These are phyloP conservation scores for Ogataea methanolica DNA, from an alignment of 805 yeast genomes.

Conservation along the genomic window DNA sequence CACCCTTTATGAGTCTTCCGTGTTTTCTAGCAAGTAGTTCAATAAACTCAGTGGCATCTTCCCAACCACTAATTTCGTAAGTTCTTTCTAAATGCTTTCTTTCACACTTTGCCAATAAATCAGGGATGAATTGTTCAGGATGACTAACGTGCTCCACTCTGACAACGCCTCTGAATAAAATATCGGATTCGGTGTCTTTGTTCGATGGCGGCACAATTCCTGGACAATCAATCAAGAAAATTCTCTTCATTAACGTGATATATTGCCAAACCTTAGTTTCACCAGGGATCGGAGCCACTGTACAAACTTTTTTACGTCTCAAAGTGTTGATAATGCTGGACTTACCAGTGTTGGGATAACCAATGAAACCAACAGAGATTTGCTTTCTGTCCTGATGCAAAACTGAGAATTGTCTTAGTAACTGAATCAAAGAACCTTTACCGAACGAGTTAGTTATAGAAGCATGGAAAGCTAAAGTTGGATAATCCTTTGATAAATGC, in stretches of 20 bases:
- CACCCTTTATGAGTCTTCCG: constrained; percentile 92
- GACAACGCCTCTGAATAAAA: constrained; percentile 92
- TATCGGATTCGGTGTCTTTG: constrained; percentile 87
- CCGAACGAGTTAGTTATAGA: constrained; percentile 97
- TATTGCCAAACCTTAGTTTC: constrained; percentile 99
- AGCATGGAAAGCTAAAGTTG: constrained; percentile 97
- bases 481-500: constrained; percentile 83
- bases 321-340: constrained; percentile 92
- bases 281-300: constrained; percentile 98
- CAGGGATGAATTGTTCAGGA: constrained; percentile 95
- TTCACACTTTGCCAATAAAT: constrained; percentile 78
- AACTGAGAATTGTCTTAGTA: constrained; percentile 86
- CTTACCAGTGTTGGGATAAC: constrained; percentile 98
- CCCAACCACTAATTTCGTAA: constrained; percentile 92
- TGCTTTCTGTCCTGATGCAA: constrained; percentile 91
- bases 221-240: constrained; percentile 95
- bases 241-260: constrained; percentile 93
- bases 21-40: constrained; percentile 89
- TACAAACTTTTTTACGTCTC: constrained; percentile 92
- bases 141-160: constrained; percentile 96
- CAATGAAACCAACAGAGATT: constrained; percentile 94
- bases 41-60: constrained; percentile 68
- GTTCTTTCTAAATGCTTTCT: constrained; percentile 90
- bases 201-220: constrained; percentile 97
- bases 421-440: constrained; percentile 91